Conservation (phyloP, 345 rosid species). For the Salix dunnii region DNA sequence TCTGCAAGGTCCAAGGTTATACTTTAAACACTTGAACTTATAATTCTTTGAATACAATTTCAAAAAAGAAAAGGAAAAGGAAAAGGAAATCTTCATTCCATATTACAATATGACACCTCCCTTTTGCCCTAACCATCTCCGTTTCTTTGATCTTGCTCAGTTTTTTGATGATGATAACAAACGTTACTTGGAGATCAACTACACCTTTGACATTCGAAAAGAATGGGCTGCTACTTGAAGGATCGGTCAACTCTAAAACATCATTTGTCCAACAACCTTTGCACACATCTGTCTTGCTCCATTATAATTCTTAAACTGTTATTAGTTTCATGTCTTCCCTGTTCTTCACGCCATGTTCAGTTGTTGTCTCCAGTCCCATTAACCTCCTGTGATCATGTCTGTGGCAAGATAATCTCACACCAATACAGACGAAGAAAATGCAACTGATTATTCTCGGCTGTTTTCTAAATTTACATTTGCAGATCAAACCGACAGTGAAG, state of each 20-base stretch:
- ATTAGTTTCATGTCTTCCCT: background rate
- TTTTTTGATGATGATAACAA: constrained; percentile 69
- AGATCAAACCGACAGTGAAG: too few species aligned
- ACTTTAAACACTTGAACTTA: too few species aligned
- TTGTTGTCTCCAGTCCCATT: constrained; percentile 8
- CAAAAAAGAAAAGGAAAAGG: too few species aligned
- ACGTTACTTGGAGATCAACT: constrained; percentile 77
- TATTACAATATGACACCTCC: background rate
- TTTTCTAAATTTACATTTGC: too few species aligned
- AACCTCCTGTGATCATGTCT: background rate
- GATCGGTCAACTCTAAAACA: background rate
- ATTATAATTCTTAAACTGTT: background rate
- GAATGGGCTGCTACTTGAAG: constrained; percentile 51
- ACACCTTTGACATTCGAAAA: constrained; percentile 65
- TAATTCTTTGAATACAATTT: too few species aligned
- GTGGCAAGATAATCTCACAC: background rate
- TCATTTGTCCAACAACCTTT: background rate
- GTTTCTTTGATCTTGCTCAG: constrained; percentile 27
- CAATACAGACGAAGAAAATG: constrained; percentile 8
- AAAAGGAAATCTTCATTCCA: background rate
- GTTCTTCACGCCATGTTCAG: background rate
- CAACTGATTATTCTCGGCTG: too few species aligned
- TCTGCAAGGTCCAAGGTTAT: constrained; percentile 71
- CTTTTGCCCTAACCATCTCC: background rate
- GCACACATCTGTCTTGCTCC: background rate